Conservation (phyloP, 345 rosid species). For the Citrus maxima region DNA sequence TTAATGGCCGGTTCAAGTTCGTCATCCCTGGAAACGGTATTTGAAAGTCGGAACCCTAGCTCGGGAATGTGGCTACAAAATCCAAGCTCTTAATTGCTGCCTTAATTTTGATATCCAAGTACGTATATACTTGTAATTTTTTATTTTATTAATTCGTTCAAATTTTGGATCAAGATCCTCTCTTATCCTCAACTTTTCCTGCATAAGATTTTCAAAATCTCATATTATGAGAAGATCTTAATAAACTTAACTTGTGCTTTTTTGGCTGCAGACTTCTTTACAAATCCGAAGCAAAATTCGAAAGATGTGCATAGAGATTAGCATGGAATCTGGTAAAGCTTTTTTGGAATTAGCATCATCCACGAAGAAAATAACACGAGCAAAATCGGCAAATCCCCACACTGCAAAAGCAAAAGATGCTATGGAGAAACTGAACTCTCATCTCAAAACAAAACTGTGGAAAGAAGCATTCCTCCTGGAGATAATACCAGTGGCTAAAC, state of each 20-base stretch:
- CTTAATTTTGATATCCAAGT: neutral
- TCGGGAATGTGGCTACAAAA: constrained; percentile 33
- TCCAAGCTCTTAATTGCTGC: constrained; percentile 37
- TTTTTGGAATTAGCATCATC: constrained; percentile 34
- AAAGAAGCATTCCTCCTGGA: constrained; percentile 10
- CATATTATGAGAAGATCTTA: too few relatives aligned
- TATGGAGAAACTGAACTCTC: constrained; percentile 11
- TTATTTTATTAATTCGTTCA: too few relatives aligned
- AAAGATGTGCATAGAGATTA: constrained; percentile 23
- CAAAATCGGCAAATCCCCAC: constrained; percentile 12
- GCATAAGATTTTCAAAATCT: too few relatives aligned
- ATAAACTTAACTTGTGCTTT: neutral
- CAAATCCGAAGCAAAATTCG: constrained; percentile 20
- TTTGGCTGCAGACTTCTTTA: constrained; percentile 16
- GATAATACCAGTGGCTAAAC: constrained; percentile 11
- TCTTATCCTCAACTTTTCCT: too few relatives aligned
- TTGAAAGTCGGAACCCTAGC: constrained; percentile 32
- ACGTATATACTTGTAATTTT: too few relatives aligned
- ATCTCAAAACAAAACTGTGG: constrained; percentile 20
- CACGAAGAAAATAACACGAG: constrained; percentile 18
- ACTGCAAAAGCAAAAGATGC: constrained; percentile 24
- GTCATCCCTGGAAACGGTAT: constrained; percentile 46
- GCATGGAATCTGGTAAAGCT: constrained; percentile 30
- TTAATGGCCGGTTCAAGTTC: constrained; percentile 41
- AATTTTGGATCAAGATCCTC: too few relatives aligned